Percentiles rank a stretch among this genome's conserved stretches.
Evolutionary conservation across 2,329 filamentous ascomycete species (phyloP).

Genomic region (Hypoxylon sp.): DNA sequence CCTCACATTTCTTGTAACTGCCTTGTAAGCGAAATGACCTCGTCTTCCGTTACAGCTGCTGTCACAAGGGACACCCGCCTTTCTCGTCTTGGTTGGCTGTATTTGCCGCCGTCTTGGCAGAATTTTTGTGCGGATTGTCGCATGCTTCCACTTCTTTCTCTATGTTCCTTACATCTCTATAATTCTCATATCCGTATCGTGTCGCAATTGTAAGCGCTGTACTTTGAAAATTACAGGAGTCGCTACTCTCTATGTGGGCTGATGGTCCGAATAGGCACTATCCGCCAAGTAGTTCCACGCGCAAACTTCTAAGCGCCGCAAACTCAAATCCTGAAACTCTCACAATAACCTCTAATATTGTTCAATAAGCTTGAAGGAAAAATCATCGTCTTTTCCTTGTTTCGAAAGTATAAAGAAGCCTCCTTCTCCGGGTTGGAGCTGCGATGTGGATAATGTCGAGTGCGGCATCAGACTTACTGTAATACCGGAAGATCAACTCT

Average conservation of each 20-base stretch:
- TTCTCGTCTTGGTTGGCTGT: conserved; percentile 39
- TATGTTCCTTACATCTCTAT: background rate
- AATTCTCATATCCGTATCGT: conserved; percentile 19
- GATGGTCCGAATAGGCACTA: conserved; percentile 13
- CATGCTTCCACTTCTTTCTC: conserved; percentile 2
- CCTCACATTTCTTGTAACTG: conserved; percentile 2
- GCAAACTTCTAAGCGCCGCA: conserved; percentile 39
- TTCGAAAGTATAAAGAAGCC: conserved; percentile 21
- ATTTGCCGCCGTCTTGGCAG: conserved; percentile 47
- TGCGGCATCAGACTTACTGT: conserved; percentile 14
- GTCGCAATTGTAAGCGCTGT: conserved; percentile 34
- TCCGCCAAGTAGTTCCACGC: conserved; percentile 21
- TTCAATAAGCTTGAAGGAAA: conserved; percentile 22
- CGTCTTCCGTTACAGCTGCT: conserved; percentile 23
- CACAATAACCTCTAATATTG: background rate
- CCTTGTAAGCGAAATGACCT: conserved; percentile 25
- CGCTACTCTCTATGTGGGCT: background rate
- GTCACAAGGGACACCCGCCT: conserved; percentile 19
- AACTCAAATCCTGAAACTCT: conserved; percentile 22
- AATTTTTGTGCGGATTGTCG: conserved; percentile 7
- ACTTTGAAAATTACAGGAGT: conserved; percentile 27
- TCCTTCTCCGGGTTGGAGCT: background rate
- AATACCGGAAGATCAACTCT: conserved; percentile 8
- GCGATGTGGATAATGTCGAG: background rate
- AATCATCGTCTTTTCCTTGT: background rate